These are phyloP conservation scores for Coemansia sp. DNA, from an alignment of 192 early-diverging fungal species.

Conservation along the genomic window DNA sequence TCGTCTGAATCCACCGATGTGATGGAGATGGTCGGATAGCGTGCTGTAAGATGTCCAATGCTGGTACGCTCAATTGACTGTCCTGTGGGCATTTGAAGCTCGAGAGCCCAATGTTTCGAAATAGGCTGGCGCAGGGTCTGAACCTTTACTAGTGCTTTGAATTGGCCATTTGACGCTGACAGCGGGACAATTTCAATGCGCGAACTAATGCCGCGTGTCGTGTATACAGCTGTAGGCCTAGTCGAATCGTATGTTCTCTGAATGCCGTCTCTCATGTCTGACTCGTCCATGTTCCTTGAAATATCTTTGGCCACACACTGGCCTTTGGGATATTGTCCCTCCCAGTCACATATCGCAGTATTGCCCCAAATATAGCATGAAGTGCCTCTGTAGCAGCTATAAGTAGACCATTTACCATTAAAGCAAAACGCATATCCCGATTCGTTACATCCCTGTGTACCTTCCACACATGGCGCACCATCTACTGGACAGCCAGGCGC, in stretches of 20 bases:
- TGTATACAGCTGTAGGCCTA: slow-evolving; percentile 21
- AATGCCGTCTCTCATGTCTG: not conserved
- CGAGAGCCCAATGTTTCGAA: slow-evolving; percentile 22
- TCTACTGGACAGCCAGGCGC: slow-evolving; percentile 19
- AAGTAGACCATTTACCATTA: slow-evolving; percentile 27
- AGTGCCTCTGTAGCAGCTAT: slow-evolving; percentile 33
- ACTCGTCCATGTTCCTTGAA: not conserved
- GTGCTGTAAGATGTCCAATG: slow-evolving; percentile 6
- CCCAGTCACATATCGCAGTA: slow-evolving; percentile 38
- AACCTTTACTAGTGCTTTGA: slow-evolving; percentile 29
- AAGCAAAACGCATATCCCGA: slow-evolving; percentile 36
- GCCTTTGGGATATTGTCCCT: slow-evolving; percentile 1
- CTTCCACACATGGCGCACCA: slow-evolving; percentile 19
- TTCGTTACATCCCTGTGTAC: slow-evolving; percentile 27
- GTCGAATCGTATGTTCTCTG: not conserved
- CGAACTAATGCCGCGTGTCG: slow-evolving; percentile 26
- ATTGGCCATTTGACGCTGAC: slow-evolving; percentile 6
- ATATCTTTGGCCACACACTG: slow-evolving; percentile 2
- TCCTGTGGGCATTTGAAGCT: slow-evolving; percentile 22
- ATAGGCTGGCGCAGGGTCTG: slow-evolving; percentile 25
- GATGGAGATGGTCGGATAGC: slow-evolving; percentile 21
- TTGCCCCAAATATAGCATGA: slow-evolving; percentile 25
- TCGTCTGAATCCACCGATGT: not conserved
- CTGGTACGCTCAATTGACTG: slow-evolving; percentile 18
- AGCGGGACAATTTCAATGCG: slow-evolving; percentile 32